Conservation (phyloP, 148 eudicot species). For the Chenopodium album region DNA sequence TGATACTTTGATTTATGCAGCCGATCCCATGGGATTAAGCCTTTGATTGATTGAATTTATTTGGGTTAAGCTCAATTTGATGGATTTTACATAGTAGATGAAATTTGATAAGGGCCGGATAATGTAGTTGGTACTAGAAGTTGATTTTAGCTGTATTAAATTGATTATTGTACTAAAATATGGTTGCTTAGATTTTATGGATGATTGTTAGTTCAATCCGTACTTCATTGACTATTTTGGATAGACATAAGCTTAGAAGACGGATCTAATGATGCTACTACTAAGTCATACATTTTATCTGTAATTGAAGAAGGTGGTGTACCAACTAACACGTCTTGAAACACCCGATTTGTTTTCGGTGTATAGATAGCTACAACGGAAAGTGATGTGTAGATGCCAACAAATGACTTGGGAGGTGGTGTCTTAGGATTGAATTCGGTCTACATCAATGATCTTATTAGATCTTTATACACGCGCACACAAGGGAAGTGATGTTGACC, state of each 20-base stretch:
- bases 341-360: neutral
- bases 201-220: neutral
- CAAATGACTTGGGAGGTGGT: too few relatives aligned
- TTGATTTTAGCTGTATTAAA: conserved; percentile 3
- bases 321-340: neutral
- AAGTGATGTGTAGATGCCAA: too few relatives aligned
- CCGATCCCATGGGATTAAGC: too few relatives aligned
- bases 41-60: neutral
- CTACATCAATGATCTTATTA: too few relatives aligned
- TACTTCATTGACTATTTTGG: neutral
- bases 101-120: neutral
- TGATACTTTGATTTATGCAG: too few relatives aligned
- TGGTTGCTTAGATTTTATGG: neutral
- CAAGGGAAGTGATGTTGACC: too few relatives aligned
- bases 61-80: neutral
- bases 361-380: too few relatives aligned
- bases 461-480: too few relatives aligned
- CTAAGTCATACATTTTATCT: neutral
- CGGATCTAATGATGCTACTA: neutral
- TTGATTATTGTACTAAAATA: neutral
- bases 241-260: neutral
- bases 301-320: neutral
- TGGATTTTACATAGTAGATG: neutral
- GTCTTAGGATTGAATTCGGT: too few relatives aligned
- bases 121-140: neutral